Base-by-base conservation (phyloP, 257 asterid genomes). In the Scutellaria baicalensis region DNA sequence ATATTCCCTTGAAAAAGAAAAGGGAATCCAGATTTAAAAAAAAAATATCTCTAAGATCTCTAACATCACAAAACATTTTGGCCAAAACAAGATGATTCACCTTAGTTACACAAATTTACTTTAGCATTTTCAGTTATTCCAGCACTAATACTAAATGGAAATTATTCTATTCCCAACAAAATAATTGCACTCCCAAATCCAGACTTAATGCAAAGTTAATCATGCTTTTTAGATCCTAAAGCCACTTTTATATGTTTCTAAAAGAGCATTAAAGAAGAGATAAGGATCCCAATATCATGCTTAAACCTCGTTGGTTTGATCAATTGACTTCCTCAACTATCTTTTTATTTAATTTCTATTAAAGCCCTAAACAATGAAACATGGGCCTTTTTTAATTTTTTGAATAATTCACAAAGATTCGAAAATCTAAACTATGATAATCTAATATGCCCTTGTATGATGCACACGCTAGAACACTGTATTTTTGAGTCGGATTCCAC, bases 221-320 rank as follows among this genome's bases (percentile, higher is more conserved):
- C 67, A 43, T 75, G 67, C 80, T 79, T 78, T 78, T 45, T 9
- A 63, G 59, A 71, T 75, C 77, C 50, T 62, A 78, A 80, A 77
- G 82, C 75, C 69, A 64, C 71, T 54, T 81, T 68, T 73, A 60
- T 70, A 50, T 59, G 79, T 12, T 59, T 49, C 70, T 40, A 51
- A 78, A 27, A 68, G 78, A 43, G 59, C 43, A 44, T 49, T 16
- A 35, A 17, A 60, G 62, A 75, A 72, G 77, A 82, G 88, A 84
- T 78, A 78, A 89, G 83, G 80, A 81, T 75, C 40, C 56, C 10
- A 20, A 64, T 79, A 66, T 51, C 39, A 69, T 38, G 39, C 23
- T 50, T 39, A 31, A 72, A 67, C 80, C 74, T 75, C 51, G 71
- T 82, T 79, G 75, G 51, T 47, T 72, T 71, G 58, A 64, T 73